Evolutionary conservation across 768 basidiomycete species (phyloP), one percentile per base, ranked within the genome.

Genomic region (Serendipita sp.): DNA sequence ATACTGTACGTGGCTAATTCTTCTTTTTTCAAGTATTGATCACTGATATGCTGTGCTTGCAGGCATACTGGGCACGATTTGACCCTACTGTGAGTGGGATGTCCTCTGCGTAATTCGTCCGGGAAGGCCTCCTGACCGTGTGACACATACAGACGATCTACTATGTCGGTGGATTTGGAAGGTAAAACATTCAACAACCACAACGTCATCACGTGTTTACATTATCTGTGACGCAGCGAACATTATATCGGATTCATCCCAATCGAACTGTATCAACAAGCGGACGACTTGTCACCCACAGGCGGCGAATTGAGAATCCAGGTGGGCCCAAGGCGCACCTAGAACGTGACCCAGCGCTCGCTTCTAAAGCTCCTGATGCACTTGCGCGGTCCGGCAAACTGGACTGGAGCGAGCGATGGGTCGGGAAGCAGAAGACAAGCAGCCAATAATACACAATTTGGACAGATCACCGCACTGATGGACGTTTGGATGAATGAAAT

Each of bases 21-120:
- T 51, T 51, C 30, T 51, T 18, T 18, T n/a, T 18, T 51, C 48
- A 18, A 18, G 7, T 41, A 41, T 41, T 41, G 7, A 24, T 41
- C 13, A 41, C 13, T 41, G 38, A 41, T 41, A 41, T 41, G 38
- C 64, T 64, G 66, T 51, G n/a, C 13, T 51, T 30, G 3, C 38
- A 81, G 80, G 75, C 79, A 11, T 80, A 79, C 66, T 82, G 81
- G 81, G 80, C 80, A 58, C 73, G 78, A 16, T 81, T 81, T 70
- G 80, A 82, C 68, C 80, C 80, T 30, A 76, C 78, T 64, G 80
- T 80, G 68, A 70, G 79, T 72, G 18, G 32, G 30, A 28, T 35
- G 2, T n/a, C 47, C 8, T 48, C 2, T 44, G 24, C 46, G 28
- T 13, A 32, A 32, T n/a, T 65, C 32, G 32, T 54, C 46, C 38